Conservation (phyloP, 129 eudicot species). For the Arctium lappa region DNA sequence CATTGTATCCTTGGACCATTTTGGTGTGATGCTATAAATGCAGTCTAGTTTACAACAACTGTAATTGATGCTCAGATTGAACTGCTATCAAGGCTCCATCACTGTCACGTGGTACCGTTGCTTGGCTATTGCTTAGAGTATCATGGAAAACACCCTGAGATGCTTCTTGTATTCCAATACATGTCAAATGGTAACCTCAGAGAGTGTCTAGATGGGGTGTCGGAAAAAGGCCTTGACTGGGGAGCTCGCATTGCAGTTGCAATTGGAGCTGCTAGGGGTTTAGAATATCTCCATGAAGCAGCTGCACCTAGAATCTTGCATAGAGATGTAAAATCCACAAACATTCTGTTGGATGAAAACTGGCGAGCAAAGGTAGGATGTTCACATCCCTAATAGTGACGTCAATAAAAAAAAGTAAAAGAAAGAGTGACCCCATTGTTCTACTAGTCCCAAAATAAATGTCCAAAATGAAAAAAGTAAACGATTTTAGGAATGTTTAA, state of each 20-base stretch:
- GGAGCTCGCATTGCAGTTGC: constrained; percentile 73
- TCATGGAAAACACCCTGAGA: constrained; percentile 64
- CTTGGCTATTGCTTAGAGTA: constrained; percentile 77
- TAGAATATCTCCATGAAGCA: constrained; percentile 97
- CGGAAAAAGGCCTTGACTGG: constrained; percentile 73
- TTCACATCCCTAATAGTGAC: neutral
- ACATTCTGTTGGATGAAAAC: constrained; percentile 81
- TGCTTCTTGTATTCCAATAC: constrained; percentile 78
- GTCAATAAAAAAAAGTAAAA: neutral
- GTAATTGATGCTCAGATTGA: constrained; percentile 55
- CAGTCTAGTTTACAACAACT: neutral
- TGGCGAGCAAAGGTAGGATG: constrained; percentile 83
- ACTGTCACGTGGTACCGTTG: constrained; percentile 89
- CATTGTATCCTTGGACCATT: neutral
- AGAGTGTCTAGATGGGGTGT: constrained; percentile 66
- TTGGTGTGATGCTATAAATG: neutral
- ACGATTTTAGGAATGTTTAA: no score
- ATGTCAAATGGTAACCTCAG: constrained; percentile 78
- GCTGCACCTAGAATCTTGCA: constrained; percentile 95
- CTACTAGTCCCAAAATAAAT: neutral
- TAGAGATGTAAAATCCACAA: constrained; percentile 93
- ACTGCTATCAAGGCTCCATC: constrained; percentile 83
- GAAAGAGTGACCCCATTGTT: neutral
- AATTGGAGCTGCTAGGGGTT: constrained; percentile 96
- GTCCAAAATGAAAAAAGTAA: no score